Percentiles rank a stretch among this genome's conserved stretches.
phyloP scores from a whole-genome alignment of 768 basidiomycete species.

The Gloeostereum incarnatum region DNA sequence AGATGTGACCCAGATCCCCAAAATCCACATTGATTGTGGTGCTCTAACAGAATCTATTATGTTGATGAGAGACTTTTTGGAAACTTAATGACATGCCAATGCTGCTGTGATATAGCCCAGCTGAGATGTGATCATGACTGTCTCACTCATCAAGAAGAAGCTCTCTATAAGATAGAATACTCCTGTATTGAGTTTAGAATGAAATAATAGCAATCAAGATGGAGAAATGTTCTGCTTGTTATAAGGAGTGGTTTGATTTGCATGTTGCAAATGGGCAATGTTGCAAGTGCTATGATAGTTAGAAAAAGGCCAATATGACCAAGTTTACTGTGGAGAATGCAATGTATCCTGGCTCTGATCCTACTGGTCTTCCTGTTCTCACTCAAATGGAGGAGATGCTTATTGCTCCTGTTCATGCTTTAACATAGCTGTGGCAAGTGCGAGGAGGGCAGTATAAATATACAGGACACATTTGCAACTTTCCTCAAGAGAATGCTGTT shows the following conservation, averaged over 20 bases:
- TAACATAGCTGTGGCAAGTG: slow-evolving; percentile 5
- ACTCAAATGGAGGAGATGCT: slow-evolving; percentile 8
- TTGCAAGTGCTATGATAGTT: neutral
- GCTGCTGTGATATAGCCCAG: no score
- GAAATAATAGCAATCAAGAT: slow-evolving; percentile 3
- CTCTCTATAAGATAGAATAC: neutral
- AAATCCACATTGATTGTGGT: no score
- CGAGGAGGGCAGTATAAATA: slow-evolving; percentile 6
- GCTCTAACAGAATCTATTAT: no score
- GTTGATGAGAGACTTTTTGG: no score
- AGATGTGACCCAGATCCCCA: no score
- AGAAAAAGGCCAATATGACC: neutral
- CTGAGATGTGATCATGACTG: no score
- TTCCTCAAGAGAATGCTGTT: slow-evolving; percentile 3
- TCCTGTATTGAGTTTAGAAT: neutral
- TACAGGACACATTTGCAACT: slow-evolving; percentile 5
- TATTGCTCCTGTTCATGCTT: slow-evolving; percentile 4
- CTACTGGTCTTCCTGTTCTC: slow-evolving; percentile 5
- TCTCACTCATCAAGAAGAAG: no score
- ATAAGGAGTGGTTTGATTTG: slow-evolving; percentile 8
- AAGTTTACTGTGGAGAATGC: slow-evolving; percentile 3
- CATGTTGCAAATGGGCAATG: slow-evolving; percentile 3
- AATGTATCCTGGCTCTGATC: slow-evolving; percentile 8
- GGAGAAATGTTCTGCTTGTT: neutral
- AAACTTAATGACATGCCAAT: no score